These are phyloP conservation scores for Kwoniella europaea DNA, from an alignment of 768 basidiomycete genomes.

Conservation along the genomic window DNA sequence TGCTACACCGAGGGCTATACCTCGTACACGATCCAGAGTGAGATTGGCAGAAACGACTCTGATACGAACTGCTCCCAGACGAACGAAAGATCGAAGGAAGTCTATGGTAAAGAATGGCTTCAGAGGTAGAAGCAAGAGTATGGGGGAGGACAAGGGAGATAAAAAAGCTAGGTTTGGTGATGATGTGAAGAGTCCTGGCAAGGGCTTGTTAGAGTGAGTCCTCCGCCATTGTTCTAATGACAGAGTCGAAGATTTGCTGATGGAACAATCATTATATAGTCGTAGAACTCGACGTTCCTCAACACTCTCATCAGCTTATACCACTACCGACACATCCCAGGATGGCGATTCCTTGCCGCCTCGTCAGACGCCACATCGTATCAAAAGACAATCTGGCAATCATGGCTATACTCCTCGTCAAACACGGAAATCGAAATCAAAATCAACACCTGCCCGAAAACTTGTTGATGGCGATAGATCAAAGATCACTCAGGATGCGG, in stretches of 20 bases:
- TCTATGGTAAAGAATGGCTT: constrained; percentile 8
- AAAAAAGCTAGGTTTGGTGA: constrained; percentile 48
- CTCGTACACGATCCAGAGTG: constrained; percentile 29
- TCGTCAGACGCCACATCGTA: constrained; percentile 33
- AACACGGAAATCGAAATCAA: background rate
- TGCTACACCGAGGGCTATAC: constrained; percentile 38
- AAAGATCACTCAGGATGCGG: constrained; percentile 7
- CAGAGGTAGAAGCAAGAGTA: constrained; percentile 26
- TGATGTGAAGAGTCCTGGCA: constrained; percentile 46
- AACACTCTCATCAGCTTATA: constrained; percentile 43
- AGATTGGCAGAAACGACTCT: constrained; percentile 22
- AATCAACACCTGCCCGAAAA: background rate
- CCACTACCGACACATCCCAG: constrained; percentile 43
- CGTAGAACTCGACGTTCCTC: constrained; percentile 35
- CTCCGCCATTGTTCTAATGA: constrained; percentile 1
- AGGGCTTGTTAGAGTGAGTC: constrained; percentile 30
- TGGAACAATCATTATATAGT: background rate
- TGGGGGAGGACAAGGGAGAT: constrained; percentile 30
- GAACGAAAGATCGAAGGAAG: constrained; percentile 17
- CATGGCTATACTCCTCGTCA: constrained; percentile 25
- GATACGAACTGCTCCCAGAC: constrained; percentile 21
- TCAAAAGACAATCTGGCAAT: constrained; percentile 19
- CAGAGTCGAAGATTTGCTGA: background rate
- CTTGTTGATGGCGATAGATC: constrained; percentile 10
- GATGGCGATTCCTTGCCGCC: constrained; percentile 18